Evolutionary conservation across 805 yeast species (phyloP).

Genomic region (Dipodascopsis uninucleata): DNA sequence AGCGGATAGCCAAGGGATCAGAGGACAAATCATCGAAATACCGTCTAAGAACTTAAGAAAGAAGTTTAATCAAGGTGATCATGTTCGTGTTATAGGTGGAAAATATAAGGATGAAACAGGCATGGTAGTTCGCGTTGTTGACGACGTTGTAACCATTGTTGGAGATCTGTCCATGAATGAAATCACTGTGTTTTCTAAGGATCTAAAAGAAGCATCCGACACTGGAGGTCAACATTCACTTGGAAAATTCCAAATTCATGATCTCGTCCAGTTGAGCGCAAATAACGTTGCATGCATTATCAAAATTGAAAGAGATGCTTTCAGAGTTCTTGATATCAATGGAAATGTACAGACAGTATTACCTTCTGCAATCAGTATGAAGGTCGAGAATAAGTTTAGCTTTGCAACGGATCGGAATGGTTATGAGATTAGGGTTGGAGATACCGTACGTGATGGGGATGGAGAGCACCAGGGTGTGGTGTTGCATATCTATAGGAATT

Average conservation of each 20-base stretch:
- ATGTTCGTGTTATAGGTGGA: conserved; percentile 87
- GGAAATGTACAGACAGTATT: conserved; percentile 69
- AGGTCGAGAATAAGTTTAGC: conserved; percentile 64
- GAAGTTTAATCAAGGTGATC: conserved; percentile 86
- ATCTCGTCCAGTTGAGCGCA: conserved; percentile 82
- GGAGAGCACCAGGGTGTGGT: conserved; percentile 90
- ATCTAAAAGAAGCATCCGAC: conserved; percentile 87
- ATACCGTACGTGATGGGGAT: conserved; percentile 77
- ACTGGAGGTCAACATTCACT: conserved; percentile 58
- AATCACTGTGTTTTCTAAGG: conserved; percentile 88
- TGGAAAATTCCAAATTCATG: conserved; percentile 81
- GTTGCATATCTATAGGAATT: conserved; percentile 77
- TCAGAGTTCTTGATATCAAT: conserved; percentile 74
- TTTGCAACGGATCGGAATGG: conserved; percentile 86
- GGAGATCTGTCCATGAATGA: conserved; percentile 87
- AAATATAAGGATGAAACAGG: conserved; percentile 93
- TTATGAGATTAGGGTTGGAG: conserved; percentile 81
- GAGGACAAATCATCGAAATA: conserved; percentile 65
- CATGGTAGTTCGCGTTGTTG: conserved; percentile 75
- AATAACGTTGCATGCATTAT: conserved; percentile 85
- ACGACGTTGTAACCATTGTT: conserved; percentile 83
- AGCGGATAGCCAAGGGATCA: conserved; percentile 44
- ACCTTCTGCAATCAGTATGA: conserved; percentile 79
- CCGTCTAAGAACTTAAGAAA: conserved; percentile 81
- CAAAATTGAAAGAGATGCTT: conserved; percentile 82